Evolutionary conservation across 139 green algal genomes (phyloP).

Genomic region (Chloropicon primus): DNA sequence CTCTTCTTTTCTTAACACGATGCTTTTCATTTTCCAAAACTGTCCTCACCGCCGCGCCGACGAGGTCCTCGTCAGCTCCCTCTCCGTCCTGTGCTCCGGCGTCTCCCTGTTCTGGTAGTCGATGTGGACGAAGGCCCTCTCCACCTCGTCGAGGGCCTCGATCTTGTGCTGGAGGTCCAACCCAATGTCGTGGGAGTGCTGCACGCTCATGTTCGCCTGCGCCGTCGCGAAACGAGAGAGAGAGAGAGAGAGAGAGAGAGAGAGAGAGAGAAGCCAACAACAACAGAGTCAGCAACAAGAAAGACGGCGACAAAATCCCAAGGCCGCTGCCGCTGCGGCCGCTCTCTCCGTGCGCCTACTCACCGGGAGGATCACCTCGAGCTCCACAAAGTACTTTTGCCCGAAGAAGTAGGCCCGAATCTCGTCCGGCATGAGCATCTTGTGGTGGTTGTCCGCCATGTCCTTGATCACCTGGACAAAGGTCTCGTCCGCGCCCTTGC

Average conservation of each 20-base stretch:
- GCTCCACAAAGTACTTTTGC: slow-evolving; percentile 32
- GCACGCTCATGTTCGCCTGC: slow-evolving; percentile 29
- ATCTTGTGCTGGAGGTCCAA: slow-evolving; percentile 61
- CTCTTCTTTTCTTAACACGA: background rate
- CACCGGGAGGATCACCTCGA: slow-evolving; percentile 51
- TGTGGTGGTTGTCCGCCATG: slow-evolving; percentile 36
- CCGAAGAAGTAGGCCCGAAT: slow-evolving; percentile 45
- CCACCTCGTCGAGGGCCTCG: slow-evolving; percentile 48
- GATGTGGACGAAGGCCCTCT: slow-evolving; percentile 61
- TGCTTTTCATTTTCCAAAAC: background rate
- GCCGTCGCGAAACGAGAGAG: background rate
- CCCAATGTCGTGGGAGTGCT: slow-evolving; percentile 49
- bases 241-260: background rate
- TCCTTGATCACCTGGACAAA: slow-evolving; percentile 32
- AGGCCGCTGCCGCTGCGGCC: too few species aligned
- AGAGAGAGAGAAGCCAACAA: too few species aligned
- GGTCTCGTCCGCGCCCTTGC: slow-evolving; percentile 28
- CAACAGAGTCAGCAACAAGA: too few species aligned
- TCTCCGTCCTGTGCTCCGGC: slow-evolving; percentile 30
- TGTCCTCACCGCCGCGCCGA: background rate
- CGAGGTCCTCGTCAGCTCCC: background rate
- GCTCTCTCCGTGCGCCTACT: too few species aligned
- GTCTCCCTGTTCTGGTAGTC: slow-evolving; percentile 38
- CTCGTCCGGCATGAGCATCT: slow-evolving; percentile 18
- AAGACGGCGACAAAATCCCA: too few species aligned